Base-by-base conservation (phyloP, 306 rosid species). In the Rosa persica region DNA sequence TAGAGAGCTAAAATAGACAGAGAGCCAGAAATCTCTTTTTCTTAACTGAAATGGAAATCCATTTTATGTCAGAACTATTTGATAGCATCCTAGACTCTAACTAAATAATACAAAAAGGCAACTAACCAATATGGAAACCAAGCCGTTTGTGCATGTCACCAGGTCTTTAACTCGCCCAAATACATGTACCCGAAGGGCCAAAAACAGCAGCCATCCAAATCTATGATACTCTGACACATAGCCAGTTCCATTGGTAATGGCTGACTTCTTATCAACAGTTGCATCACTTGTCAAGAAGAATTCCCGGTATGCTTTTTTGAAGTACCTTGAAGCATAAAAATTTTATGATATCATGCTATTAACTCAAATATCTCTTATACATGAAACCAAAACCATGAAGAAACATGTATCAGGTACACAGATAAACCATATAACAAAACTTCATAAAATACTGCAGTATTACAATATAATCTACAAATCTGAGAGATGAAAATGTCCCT, bases 141-240 rank as follows among this genome's bases (percentile, higher is more conserved):
- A 85, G 82, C 97, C 95, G 42, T 88, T 93, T 23, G 93, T 85
- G 90, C 97, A 96, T 69, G 99, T 91, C 86, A 96, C 98, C 72
- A 93, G 82, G 88, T 91, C 97, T 85, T 81, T 91, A 81, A 89
- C 91, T 67, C 94, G 96, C 86, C 98, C 90, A 85, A 96, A 91
- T 42, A 93, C 93, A 78, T 93, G 98, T 8, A 89, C 91, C 44
- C 99, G 97, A 61, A 96, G 97, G 43, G 99, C 97, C 96, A 96
- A 81, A 86, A 96, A 96, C 75, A 96, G 90, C 82, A 96, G 85
- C 99, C 99, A 96, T 82, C 99, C 99, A 87, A 96, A 96, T 54
- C 93, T 93, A 86, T 93, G 97, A 85, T 90, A 93, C 61, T 91
- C 92, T 0, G 96, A 91, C 79, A 87, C 89, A 74, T 83, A 83